Percentiles rank a stretch among this genome's conserved stretches.
phyloP scores from a whole-genome alignment of 2,329 filamentous ascomycete species.

The Aureobasidium sp. region DNA sequence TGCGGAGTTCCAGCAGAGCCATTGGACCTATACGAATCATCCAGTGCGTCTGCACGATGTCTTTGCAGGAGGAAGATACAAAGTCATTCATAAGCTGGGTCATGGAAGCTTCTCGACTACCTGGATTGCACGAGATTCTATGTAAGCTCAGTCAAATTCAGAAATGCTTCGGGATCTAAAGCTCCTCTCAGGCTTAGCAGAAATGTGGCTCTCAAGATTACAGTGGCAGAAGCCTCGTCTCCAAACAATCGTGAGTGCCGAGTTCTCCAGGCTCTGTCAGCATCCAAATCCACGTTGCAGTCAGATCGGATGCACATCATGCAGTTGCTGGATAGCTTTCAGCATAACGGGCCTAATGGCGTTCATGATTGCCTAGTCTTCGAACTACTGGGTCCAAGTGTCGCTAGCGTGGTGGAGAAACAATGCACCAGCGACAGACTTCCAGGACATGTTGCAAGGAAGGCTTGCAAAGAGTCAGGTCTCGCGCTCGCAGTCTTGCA shows the following conservation, averaged over 20 bases:
- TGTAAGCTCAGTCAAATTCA: background rate
- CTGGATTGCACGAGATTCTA: slow-evolving; percentile 29
- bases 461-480: slow-evolving; percentile 23
- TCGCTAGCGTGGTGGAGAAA: slow-evolving; percentile 29
- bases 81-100: slow-evolving; percentile 30
- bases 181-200: background rate
- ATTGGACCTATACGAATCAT: slow-evolving; percentile 19
- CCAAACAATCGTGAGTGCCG: slow-evolving; percentile 14
- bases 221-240: slow-evolving; percentile 12
- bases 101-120: slow-evolving; percentile 29
- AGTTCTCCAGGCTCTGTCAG: slow-evolving; percentile 15
- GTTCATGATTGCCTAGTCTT: slow-evolving; percentile 36
- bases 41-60: slow-evolving; percentile 25
- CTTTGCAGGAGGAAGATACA: slow-evolving; percentile 25
- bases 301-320: slow-evolving; percentile 24
- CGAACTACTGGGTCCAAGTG: slow-evolving; percentile 30
- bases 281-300: slow-evolving; percentile 8
- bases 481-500: slow-evolving; percentile 19
- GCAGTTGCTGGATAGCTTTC: slow-evolving; percentile 29
- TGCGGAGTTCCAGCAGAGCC: slow-evolving; percentile 8
- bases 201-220: slow-evolving; percentile 22
- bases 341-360: slow-evolving; percentile 36
- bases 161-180: background rate
- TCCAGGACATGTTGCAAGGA: slow-evolving; percentile 28
- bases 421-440: slow-evolving; percentile 28